These are phyloP conservation scores for Scheffersomyces coipomensis DNA, from an alignment of 805 yeast species.

Conservation along the genomic window DNA sequence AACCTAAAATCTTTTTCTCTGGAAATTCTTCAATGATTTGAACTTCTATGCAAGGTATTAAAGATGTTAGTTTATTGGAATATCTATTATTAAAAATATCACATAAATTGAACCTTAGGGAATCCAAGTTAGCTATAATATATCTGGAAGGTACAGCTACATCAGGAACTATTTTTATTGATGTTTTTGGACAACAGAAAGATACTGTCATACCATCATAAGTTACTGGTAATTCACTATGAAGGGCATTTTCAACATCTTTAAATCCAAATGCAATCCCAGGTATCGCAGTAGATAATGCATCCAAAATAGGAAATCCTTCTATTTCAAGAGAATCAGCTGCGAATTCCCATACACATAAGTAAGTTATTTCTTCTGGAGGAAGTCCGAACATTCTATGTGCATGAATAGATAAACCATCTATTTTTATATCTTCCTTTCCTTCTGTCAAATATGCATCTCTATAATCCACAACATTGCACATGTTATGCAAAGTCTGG, in stretches of 20 bases:
- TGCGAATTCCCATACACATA: slow-evolving; percentile 86
- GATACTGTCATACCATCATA: slow-evolving; percentile 70
- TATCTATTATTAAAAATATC: slow-evolving; percentile 73
- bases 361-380: slow-evolving; percentile 83
- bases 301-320: slow-evolving; percentile 45
- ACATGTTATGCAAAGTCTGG: slow-evolving; percentile 20
- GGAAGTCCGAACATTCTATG: slow-evolving; percentile 93
- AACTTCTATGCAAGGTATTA: slow-evolving; percentile 43
- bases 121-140: slow-evolving; percentile 14
- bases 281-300: slow-evolving; percentile 38
- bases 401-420: slow-evolving; percentile 69
- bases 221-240: slow-evolving; percentile 52
- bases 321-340: slow-evolving; percentile 57
- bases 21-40: slow-evolving; percentile 6
- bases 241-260: slow-evolving; percentile 76
- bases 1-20: slow-evolving; percentile 25
- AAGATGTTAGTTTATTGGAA: slow-evolving; percentile 50
- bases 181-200: slow-evolving; percentile 50
- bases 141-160: background rate
- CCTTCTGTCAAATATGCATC: slow-evolving; percentile 6
- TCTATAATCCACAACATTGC: slow-evolving; percentile 22
- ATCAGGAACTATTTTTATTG: slow-evolving; percentile 30
- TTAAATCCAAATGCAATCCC: slow-evolving; percentile 61
- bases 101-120: slow-evolving; percentile 45
- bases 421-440: slow-evolving; percentile 49